Conservation (phyloP, 768 basidiomycete genomes). For the Phallus indusiatus region DNA sequence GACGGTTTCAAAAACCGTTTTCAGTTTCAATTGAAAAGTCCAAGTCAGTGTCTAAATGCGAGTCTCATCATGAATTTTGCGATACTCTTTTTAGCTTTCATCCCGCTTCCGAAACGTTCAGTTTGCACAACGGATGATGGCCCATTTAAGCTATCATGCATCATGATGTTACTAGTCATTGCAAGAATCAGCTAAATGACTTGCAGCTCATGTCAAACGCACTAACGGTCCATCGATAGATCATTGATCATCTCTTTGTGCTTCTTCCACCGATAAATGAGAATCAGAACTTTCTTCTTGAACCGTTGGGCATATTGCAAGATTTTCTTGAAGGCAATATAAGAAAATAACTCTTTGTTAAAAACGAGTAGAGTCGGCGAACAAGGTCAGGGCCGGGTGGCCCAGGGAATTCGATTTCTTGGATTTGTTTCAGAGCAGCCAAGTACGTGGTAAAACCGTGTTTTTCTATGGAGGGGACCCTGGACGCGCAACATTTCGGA, state of each 20-base stretch:
- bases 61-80: conserved; percentile 88
- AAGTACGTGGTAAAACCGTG: too few relatives aligned
- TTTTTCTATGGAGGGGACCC: too few relatives aligned
- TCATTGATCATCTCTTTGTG: conserved; percentile 93
- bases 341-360: conserved; percentile 72
- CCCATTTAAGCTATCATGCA: too few relatives aligned
- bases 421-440: conserved; percentile 82
- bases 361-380: conserved; percentile 77
- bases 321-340: conserved; percentile 95
- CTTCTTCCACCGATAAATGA: conserved; percentile 87
- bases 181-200: conserved; percentile 99
- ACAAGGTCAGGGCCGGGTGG: conserved; percentile 71
- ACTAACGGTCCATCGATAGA: too few relatives aligned
- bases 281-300: conserved; percentile 83
- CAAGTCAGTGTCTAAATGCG: conserved; percentile 81
- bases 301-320: conserved; percentile 91
- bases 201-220: conserved; percentile 96
- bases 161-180: conserved; percentile 96
- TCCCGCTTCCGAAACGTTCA: conserved; percentile 94
- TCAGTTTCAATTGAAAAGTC: too few relatives aligned
- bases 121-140: conserved; percentile 98
- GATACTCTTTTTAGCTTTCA: conserved; percentile 97
- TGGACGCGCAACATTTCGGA: too few relatives aligned
- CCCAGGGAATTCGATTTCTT: conserved; percentile 99
- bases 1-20: conserved; percentile 39